Evolutionary conservation across 768 basidiomycete genomes (phyloP).

Genomic region (Tricholoma hemisulphureum): DNA sequence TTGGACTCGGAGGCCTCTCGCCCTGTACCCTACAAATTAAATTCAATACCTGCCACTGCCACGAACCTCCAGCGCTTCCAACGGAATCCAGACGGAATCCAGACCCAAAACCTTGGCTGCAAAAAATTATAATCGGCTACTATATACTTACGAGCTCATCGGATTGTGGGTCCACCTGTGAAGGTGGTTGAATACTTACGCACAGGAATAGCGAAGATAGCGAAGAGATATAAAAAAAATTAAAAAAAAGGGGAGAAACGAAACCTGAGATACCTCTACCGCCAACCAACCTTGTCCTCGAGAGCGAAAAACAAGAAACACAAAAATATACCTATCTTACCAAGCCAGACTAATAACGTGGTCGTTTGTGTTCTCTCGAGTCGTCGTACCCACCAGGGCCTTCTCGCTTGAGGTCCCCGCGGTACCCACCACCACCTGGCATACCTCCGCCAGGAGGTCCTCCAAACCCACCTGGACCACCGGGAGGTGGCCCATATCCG

Average conservation of each 20-base stretch:
- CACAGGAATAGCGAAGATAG: conserved; percentile 16
- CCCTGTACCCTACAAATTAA: too few species aligned
- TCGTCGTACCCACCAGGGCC: conserved; percentile 79
- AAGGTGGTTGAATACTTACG: conserved; percentile 24
- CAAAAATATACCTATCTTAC: conserved; percentile 15
- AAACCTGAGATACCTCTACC: conserved; percentile 16
- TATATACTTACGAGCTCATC: conserved; percentile 12
- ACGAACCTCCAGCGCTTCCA: not conserved
- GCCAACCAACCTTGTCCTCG: conserved; percentile 4
- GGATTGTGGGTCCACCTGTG: conserved; percentile 14
- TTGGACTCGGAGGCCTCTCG: too few species aligned
- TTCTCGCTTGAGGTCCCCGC: conserved; percentile 76
- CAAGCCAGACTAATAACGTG: conserved; percentile 59
- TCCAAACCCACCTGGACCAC: conserved; percentile 38
- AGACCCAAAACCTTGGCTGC: not conserved
- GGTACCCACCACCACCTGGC: conserved; percentile 56
- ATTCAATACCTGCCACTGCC: too few species aligned
- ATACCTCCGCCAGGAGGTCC: conserved; percentile 41
- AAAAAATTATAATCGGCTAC: not conserved
- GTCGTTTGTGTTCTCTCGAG: conserved; percentile 70
- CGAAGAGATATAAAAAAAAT: conserved; percentile 5
- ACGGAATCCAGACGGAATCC: not conserved
- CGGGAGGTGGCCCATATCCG: conserved; percentile 43
- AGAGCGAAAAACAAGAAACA: not conserved
- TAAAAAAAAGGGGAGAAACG: conserved; percentile 2